phyloP scores from a whole-genome alignment of 768 basidiomycete species.

The Psilocybe sp. region DNA sequence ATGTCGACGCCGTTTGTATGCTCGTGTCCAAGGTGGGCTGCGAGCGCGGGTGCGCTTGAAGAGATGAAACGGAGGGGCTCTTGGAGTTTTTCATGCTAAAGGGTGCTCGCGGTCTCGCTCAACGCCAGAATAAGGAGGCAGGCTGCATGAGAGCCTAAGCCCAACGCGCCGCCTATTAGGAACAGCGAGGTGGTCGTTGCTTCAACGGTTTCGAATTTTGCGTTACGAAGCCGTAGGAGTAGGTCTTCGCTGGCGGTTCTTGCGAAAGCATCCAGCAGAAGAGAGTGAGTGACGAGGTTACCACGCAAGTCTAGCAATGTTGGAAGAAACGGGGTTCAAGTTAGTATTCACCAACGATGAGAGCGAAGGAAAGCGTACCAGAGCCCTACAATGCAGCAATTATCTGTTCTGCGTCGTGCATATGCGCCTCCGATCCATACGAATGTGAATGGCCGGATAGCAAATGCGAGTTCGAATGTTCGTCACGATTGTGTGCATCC shows the following conservation, averaged over 20 bases:
- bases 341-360: background rate
- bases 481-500: constrained; percentile 29
- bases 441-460: constrained; percentile 66
- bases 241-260: constrained; percentile 69
- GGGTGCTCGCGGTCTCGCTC: constrained; percentile 55
- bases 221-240: constrained; percentile 88
- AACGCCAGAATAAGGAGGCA: constrained; percentile 77
- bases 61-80: constrained; percentile 57
- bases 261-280: constrained; percentile 86
- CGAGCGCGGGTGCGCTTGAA: constrained; percentile 50
- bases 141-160: constrained; percentile 89
- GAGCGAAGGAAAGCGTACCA: constrained; percentile 38
- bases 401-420: constrained; percentile 63
- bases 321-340: background rate
- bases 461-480: constrained; percentile 57
- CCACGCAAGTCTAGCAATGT: constrained; percentile 76
- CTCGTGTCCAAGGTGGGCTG: constrained; percentile 53
- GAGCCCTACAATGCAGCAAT: constrained; percentile 64
- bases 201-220: constrained; percentile 94
- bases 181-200: constrained; percentile 88
- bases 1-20: constrained; percentile 73
- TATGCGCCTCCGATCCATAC: constrained; percentile 56
- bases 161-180: constrained; percentile 79
- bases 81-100: constrained; percentile 64
- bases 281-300: constrained; percentile 88